Percentiles rank a stretch among this genome's conserved stretches.
Conservation (phyloP, 805 yeast genomes). For the Suhomyces pyralidae region DNA sequence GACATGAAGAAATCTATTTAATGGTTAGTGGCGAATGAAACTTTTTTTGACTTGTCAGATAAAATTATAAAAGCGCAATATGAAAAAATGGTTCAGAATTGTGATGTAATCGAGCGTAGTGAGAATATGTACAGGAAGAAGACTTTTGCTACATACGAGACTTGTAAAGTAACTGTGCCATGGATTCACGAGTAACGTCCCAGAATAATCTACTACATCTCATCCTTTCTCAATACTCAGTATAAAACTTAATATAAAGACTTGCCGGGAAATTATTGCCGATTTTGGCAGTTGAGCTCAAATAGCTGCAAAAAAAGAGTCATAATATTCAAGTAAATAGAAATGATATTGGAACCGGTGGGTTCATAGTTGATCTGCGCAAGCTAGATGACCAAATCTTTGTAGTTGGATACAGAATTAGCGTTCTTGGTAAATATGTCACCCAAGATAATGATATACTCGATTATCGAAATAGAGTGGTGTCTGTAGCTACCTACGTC, state of each 20-base stretch:
- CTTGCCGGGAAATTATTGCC: neutral
- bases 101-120: neutral
- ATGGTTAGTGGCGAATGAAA: neutral
- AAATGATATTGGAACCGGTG: neutral
- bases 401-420: conserved; percentile 25
- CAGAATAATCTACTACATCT: neutral
- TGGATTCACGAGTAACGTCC: neutral
- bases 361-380: conserved; percentile 16
- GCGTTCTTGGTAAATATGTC: conserved; percentile 23
- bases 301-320: neutral
- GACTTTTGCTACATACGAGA: neutral
- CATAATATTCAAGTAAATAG: neutral
- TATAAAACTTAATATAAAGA: no score
- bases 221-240: neutral
- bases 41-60: neutral
- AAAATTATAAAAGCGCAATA: neutral
- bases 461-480: neutral
- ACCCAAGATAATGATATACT: conserved; percentile 18
- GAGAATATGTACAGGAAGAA: neutral
- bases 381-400: conserved; percentile 19
- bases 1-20: neutral
- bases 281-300: neutral
- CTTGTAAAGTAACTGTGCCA: no score
- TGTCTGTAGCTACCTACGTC: neutral
- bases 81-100: neutral